Base-by-base conservation (phyloP, 2,329 filamentous ascomycete species). In the Cladosporium colombiae region DNA sequence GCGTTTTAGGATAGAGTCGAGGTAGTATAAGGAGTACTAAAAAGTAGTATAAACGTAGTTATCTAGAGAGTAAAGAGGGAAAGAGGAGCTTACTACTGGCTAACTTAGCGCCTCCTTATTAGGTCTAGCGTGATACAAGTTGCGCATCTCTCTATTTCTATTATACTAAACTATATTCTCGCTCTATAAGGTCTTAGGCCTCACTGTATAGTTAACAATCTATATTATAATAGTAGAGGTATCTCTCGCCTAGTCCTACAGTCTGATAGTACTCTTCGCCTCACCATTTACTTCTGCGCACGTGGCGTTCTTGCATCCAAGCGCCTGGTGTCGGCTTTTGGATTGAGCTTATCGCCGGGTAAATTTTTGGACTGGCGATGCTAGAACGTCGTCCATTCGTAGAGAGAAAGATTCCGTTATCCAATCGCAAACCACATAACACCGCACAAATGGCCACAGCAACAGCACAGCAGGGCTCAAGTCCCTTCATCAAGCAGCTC, bases 401-500 rank as follows among this genome's bases (percentile, higher is more conserved):
- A 46, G 40, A 8, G n/a, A 46, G 60, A 62, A 57, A 62, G 49
- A 62, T 25, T 55, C 21, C 25, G 37, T 55, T 35, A 3, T 40
- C 23, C 60, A 40, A 37, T 62, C 46, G 49, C 49, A 56, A 56
- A 53, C 35, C 37, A 56, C 49, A 53, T 31, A 18, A 46, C 18
- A 63, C 49, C 31, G 13, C 35, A 37, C 14, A 23, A 44, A 63
- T 63, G 61, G 61, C 61, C 16, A 52, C 61, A 55, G n/a, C 27
- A 63, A 62, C 46, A 37, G 61, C 61, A 56, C 50, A 63, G 25
- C 35, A 55, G 61, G 61, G 61, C 61, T 65, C 68, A 16, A 72
- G 66, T 46, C 90, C 91, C 6, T 96, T 96, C 71, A 89, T 96
- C 69, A 91, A 88, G 78, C 89, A 93, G 76, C 87, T 96, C 69